Percentiles rank a stretch among this genome's conserved stretches.
Evolutionary conservation across 495 filamentous ascomycete genomes (phyloP).

Genomic region (Corynascus novoguineensis): DNA sequence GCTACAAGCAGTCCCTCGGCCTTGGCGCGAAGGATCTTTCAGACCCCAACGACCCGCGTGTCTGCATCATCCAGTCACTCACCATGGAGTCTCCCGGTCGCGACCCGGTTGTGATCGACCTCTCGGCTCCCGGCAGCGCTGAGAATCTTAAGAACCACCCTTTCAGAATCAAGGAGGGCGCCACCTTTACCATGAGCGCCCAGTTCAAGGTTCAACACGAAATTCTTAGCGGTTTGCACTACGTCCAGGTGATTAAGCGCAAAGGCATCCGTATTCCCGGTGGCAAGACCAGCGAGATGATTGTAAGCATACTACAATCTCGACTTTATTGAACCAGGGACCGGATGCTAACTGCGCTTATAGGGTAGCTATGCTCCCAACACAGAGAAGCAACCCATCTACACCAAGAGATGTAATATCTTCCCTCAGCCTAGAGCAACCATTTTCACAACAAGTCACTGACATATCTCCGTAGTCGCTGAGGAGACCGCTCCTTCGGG

Average conservation of each 20-base stretch:
- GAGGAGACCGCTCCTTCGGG: conserved; percentile 85
- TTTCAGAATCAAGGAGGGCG: conserved; percentile 95
- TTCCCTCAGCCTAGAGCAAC: background rate
- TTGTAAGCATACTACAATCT: conserved; percentile 52
- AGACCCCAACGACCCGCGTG: conserved; percentile 70
- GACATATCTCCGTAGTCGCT: conserved; percentile 56
- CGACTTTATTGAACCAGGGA: background rate
- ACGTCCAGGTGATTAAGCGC: conserved; percentile 86
- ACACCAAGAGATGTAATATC: conserved; percentile 77
- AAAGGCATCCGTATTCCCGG: conserved; percentile 64
- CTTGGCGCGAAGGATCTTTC: conserved; percentile 59
- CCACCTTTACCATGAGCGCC: conserved; percentile 85
- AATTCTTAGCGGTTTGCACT: conserved; percentile 89
- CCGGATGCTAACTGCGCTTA: conserved; percentile 1
- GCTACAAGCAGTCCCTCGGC: conserved; percentile 95
- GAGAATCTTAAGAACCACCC: conserved; percentile 73
- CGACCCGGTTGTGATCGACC: conserved; percentile 76
- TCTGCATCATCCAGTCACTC: conserved; percentile 85
- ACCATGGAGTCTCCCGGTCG: conserved; percentile 76
- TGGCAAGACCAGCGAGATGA: conserved; percentile 93
- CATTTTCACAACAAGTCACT: background rate
- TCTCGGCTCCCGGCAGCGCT: conserved; percentile 58
- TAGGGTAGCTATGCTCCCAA: conserved; percentile 84
- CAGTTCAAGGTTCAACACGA: conserved; percentile 94
- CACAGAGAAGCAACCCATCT: conserved; percentile 72